Base-by-base conservation (phyloP, 495 filamentous ascomycete genomes). In the Amphirosellinia nigrospora region DNA sequence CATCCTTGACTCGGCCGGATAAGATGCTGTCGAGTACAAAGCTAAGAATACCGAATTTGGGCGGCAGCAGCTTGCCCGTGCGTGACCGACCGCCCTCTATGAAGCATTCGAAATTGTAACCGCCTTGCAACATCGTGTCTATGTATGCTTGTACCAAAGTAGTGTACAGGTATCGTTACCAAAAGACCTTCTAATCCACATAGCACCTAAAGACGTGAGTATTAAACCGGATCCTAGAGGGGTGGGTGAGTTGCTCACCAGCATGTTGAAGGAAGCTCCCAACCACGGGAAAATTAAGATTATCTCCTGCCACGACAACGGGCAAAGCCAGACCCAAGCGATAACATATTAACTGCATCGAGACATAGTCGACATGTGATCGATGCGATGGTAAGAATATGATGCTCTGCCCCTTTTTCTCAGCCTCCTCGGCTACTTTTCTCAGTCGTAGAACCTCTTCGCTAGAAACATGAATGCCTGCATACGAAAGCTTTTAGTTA, bases 71-170 rank as follows among this genome's bases (percentile, higher is more conserved):
- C 80, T 99, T 99, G 9, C 96, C 96, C 0, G 94, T 99, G 65
- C 96, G 83, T 9, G 93, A 97, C 11, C 96, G 87, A 16, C 94
- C 94, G 32, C 96, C 96, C 80, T 99, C 96, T 71, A 97, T 96
- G 73, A 98, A 98, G 79, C 96, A 98, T 75, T 97, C 94, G 48
- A 99, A 89, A 77, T 98, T 98, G 81, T 90, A 96, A 1, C 96
- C 96, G 60, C 92, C 89, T 73, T 93, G 91, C 11, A 99, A 86
- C 30, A 99, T 77, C 0, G 94, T 95, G 77, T 99, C 96, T 74
- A 99, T 94, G 77, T 99, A 99, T 0, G 94, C 86, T 79, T 99
- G 96, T 13, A 99, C 96, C 8, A 97, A 86, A 0, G 94, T 96
- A 9, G 88, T 87, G 76, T 99, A 99, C 4, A 99, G 82, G 91